These are phyloP conservation scores for Lophiostoma macrostomum DNA, from an alignment of 495 filamentous ascomycete genomes.

Conservation along the genomic window DNA sequence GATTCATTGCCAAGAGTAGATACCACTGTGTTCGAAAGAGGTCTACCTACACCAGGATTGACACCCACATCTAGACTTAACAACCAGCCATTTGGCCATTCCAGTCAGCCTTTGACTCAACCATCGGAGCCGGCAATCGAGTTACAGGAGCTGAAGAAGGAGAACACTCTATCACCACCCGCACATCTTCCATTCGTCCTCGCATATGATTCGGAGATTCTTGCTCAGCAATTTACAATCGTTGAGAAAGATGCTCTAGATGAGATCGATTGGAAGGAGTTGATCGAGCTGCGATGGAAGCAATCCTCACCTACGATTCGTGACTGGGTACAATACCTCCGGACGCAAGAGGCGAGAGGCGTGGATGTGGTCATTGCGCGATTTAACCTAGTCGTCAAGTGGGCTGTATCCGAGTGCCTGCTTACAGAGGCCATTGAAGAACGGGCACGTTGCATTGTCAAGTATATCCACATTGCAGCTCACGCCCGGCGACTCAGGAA, in stretches of 20 bases:
- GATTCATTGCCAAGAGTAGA: conserved; percentile 23
- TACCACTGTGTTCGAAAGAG: conserved; percentile 15
- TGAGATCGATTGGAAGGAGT: conserved; percentile 95
- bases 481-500: conserved; percentile 85
- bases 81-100: conserved; percentile 25
- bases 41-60: conserved; percentile 28
- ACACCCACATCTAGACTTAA: conserved; percentile 30
- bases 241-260: conserved; percentile 95
- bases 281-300: conserved; percentile 91
- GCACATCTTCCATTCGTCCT: conserved; percentile 87
- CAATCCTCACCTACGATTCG: conserved; percentile 62
- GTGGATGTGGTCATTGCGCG: conserved; percentile 95
- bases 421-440: conserved; percentile 80
- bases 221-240: conserved; percentile 92
- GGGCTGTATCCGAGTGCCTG: conserved; percentile 88
- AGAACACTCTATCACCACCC: conserved; percentile 27
- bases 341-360: conserved; percentile 73
- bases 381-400: conserved; percentile 97
- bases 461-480: conserved; percentile 87
- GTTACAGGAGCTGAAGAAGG: conserved; percentile 29
- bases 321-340: conserved; percentile 92
- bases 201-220: conserved; percentile 80
- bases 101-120: conserved; percentile 1
- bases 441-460: conserved; percentile 77
- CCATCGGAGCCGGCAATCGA: conserved; percentile 29